Conservation (phyloP, 1,139 yeast genomes). For the Williopsis jadinii region DNA sequence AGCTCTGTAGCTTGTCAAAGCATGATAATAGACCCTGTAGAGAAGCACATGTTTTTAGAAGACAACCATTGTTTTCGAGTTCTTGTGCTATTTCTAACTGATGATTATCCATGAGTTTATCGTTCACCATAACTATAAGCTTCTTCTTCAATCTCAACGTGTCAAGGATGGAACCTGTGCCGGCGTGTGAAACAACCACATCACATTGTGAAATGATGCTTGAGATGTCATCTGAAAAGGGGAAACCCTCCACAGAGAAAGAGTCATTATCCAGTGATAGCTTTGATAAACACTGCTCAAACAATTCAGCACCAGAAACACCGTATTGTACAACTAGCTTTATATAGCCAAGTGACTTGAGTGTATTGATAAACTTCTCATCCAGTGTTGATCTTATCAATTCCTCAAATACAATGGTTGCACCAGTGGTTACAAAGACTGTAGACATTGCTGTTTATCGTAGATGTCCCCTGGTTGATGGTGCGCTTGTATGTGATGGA, state of each 20-base stretch:
- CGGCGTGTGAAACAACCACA: slow-evolving; percentile 82
- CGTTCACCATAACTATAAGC: slow-evolving; percentile 67
- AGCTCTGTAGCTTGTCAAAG: slow-evolving; percentile 1
- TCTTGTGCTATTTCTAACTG: slow-evolving; percentile 71
- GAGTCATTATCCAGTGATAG: slow-evolving; percentile 2
- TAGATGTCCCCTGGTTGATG: background rate
- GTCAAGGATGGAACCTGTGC: slow-evolving; percentile 89
- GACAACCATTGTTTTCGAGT: slow-evolving; percentile 33
- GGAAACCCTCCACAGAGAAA: slow-evolving; percentile 36
- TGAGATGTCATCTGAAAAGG: slow-evolving; percentile 39
- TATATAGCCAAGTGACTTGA: slow-evolving; percentile 31
- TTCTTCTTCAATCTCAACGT: slow-evolving; percentile 49
- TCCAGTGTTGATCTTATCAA: slow-evolving; percentile 40
- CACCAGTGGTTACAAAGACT: slow-evolving; percentile 70
- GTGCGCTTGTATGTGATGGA: too few relatives aligned
- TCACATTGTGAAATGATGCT: slow-evolving; percentile 35
- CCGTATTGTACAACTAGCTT: slow-evolving; percentile 67
- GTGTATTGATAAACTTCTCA: slow-evolving; percentile 29
- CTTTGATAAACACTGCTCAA: slow-evolving; percentile 9
- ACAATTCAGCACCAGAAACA: slow-evolving; percentile 27
- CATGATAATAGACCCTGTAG: slow-evolving; percentile 4
- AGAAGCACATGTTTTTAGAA: slow-evolving; percentile 16
- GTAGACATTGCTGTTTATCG: slow-evolving; percentile 9
- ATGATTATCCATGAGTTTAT: slow-evolving; percentile 74
- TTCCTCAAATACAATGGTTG: slow-evolving; percentile 67